Evolutionary conservation across 1,139 yeast genomes (phyloP), one percentile per base, ranked within the genome.

Genomic region (Scheffersomyces titani): DNA sequence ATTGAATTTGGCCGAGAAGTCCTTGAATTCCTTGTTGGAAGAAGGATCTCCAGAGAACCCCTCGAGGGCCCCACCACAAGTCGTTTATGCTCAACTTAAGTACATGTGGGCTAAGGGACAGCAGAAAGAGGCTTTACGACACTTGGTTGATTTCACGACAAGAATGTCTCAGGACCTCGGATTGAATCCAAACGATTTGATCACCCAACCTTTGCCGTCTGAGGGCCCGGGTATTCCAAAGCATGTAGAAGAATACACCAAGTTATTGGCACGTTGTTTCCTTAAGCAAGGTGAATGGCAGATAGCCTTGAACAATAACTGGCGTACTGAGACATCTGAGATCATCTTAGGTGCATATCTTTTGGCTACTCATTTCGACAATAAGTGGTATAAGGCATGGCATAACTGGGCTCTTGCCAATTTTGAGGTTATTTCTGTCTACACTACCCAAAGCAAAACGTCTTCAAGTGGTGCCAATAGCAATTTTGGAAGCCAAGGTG

Each of bases 221-320:
- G 90, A 85, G 56, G 83, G 87, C 1, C 90, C 94, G 1, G 92
- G 90, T 9, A 86, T 84, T 18, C 88, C 91, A 19, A 87, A 88
- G 61, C 92, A 88, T 64, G 90, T 89, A 48, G 90, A 88, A 62
- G 93, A 89, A 60, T 90, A 91, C 65, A 92, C 97, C n/a, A 89
- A 85, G 63, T 77, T 96, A 44, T 77, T 96, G 52, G 98, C 99
- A 0, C 83, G 98, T 65, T 96, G 99, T 67, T 96, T 93, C 76
- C 81, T 94, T 72, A 96, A 94, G 67, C 99, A 94, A 75, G 99
- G 99, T 63, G 98, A 94, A 72, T 96, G 99, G 99, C 96, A 92
- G 66, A 90, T 92, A 57, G 89, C 91, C 0, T 75, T 93, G 63
- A 87, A 88, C 59, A 83, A 81, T 54, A 85, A 85, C 59, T 93